A percentile compares a stretch with the other conserved stretches of the same genome.
Conservation (phyloP, 139 green algal species). For the Chlorella sp. region DNA sequence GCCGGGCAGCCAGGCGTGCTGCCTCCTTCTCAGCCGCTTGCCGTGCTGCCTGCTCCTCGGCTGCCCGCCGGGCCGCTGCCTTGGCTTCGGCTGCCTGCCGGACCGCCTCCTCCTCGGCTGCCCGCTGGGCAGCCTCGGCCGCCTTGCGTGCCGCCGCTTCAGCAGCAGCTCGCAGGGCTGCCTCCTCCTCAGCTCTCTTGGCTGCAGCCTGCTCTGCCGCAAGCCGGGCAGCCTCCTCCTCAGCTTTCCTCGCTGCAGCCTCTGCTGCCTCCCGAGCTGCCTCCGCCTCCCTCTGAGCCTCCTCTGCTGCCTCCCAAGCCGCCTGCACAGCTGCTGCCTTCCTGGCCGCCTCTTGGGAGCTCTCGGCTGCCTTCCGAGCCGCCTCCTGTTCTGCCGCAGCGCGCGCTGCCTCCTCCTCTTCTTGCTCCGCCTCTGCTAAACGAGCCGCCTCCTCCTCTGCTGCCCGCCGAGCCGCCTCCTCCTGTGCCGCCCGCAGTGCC, state of each 20-base stretch:
- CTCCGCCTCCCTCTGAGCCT: not conserved
- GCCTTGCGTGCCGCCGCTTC: not conserved
- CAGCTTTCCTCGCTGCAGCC: not conserved
- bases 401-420: not conserved
- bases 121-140: not conserved
- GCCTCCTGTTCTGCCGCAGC: not conserved
- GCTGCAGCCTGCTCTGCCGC: not conserved
- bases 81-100: not conserved
- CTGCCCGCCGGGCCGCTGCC: not conserved
- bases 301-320: not conserved
- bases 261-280: not conserved
- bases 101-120: not conserved
- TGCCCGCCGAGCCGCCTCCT: not conserved
- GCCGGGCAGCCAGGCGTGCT: not conserved
- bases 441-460: not conserved
- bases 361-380: not conserved
- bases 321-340: not conserved
- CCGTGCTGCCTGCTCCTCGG: not conserved
- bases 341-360: not conserved
- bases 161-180: not conserved
- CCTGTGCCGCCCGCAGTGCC: not conserved
- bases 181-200: not conserved
- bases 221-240: not conserved
- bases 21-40: not conserved
- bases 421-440: not conserved